A percentile compares a stretch with the other conserved stretches of the same genome.
These are phyloP conservation scores for Globisporangium solare DNA, from an alignment of 352 stramenopile species.

Conservation along the genomic window DNA sequence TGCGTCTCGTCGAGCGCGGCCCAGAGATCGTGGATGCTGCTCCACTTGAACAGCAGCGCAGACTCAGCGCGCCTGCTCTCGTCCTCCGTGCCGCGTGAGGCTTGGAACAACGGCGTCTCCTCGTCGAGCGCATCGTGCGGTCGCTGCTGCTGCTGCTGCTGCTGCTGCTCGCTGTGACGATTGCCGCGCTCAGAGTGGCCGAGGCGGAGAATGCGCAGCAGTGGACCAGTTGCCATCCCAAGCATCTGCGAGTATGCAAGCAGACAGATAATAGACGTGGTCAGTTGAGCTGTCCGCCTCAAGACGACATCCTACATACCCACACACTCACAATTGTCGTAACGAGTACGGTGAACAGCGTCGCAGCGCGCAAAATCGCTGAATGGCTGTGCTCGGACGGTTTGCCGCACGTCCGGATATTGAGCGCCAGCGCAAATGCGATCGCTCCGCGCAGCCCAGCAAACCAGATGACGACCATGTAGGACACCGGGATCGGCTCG, in stretches of 20 bases:
- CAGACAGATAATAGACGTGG: too few species aligned
- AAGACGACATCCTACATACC: too few species aligned
- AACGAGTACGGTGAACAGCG: too few species aligned
- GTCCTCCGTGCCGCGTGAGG: not conserved
- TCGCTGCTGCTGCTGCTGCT: conserved; percentile 7
- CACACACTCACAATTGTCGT: too few species aligned
- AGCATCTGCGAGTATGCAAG: conserved; percentile 20
- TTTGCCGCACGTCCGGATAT: too few species aligned
- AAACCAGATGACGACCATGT: conserved; percentile 91
- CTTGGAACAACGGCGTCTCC: not conserved
- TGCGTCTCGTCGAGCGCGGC: conserved; percentile 59
- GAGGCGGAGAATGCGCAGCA: conserved; percentile 32
- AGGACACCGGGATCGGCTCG: conserved; percentile 43
- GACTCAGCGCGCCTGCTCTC: too few species aligned
- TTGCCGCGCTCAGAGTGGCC: not conserved
- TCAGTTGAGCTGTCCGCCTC: too few species aligned
- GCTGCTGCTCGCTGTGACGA: conserved; percentile 3
- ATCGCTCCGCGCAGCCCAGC: conserved; percentile 90
- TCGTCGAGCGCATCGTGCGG: not conserved
- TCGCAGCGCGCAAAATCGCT: too few species aligned
- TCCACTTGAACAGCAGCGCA: not conserved
- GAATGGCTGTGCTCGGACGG: too few species aligned
- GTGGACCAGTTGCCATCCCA: conserved; percentile 35
- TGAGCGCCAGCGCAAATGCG: conserved; percentile 59
- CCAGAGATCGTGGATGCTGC: conserved; percentile 47